Base-by-base conservation (phyloP, 2,329 filamentous ascomycete species). In the Ascosphaera apis region DNA sequence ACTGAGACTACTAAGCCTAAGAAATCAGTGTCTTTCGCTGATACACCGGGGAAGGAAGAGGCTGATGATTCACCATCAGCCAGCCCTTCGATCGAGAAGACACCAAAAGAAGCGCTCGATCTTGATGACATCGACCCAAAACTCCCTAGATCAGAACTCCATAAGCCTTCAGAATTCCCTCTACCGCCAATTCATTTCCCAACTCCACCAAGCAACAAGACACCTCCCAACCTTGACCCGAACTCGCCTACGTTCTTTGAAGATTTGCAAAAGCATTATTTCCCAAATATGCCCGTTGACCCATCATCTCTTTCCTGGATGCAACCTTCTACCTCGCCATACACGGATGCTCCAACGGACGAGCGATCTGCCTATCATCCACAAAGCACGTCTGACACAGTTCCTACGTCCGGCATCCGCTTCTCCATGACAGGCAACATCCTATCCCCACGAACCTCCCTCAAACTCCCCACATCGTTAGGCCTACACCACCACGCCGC, bases 401-500 rank as follows among this genome's bases (percentile, higher is more conserved):
- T 58, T 31, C 45, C 53, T 4, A 53, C 84, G 1, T 72, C 77
- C 1, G 70, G 78, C 23, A 66, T 98, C 35, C 78, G 88, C 38
- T 98, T 95, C 61, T 77, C 84, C 51, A 91, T 98, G 52, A 68
- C 66, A 35, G 88, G 86, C 41, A 66, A 67, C 0, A 65, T 98
- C 2, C 65, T 98, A 9, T 72, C 86, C 0, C 88, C 88, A 0
- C 66, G 71, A 34, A 67, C 72, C 23, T 73, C 82, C 17, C 66
- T 83, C 37, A 62, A 68, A 2, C 72, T 95, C 17, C 79, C 86
- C 3, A 70, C 71, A 1, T 74, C 72, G 9, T 69, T 76, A 40
- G 88, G 88, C 0, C 65, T 98, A 11, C 88, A 98, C 53, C 86
- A 98, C 53, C 88, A 98, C 53, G 83, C 78, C 42, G 72, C 84